Evolutionary conservation across 345 rosid genomes (phyloP).

Genomic region (Populus ilicifolia): DNA sequence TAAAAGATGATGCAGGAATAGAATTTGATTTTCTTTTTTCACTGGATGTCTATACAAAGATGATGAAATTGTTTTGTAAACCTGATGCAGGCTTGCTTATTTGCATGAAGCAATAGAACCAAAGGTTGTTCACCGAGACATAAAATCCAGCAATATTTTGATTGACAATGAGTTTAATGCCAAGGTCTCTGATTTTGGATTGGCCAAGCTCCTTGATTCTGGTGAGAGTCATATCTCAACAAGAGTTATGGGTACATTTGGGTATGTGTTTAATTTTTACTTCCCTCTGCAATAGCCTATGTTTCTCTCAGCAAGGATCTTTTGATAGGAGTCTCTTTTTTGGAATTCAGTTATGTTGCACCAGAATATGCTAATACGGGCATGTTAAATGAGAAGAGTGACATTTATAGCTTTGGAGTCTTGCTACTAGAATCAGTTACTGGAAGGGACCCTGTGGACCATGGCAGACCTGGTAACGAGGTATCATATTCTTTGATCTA

Average conservation of each 20-base stretch:
- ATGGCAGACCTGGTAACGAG: conserved; percentile 86
- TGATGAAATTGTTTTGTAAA: not conserved
- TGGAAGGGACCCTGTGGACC: conserved; percentile 96
- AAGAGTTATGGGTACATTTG: conserved; percentile 98
- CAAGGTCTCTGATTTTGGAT: conserved; percentile 95
- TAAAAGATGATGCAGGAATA: not conserved
- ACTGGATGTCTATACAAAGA: not conserved
- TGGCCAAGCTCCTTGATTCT: conserved; percentile 87
- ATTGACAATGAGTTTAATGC: conserved; percentile 63
- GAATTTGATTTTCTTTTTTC: not conserved
- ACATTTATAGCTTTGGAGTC: conserved; percentile 92
- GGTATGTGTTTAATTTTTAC: conserved; percentile 42
- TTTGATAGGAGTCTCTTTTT: conserved; percentile 8
- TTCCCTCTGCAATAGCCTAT: not conserved
- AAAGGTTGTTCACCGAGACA: conserved; percentile 91
- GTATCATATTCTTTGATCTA: conserved; percentile 22
- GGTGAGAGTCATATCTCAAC: conserved; percentile 94
- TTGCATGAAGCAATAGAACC: conserved; percentile 99
- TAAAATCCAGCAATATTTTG: conserved; percentile 93
- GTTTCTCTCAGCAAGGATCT: conserved; percentile 6
- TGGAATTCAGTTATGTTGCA: conserved; percentile 76
- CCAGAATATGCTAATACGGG: conserved; percentile 96
- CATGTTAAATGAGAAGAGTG: conserved; percentile 92
- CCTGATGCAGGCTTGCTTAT: conserved; percentile 74
- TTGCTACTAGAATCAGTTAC: conserved; percentile 85